Percentiles rank a stretch among this genome's conserved stretches.
phyloP scores from a whole-genome alignment of 2,329 filamentous ascomycete genomes.

The Daldinia sp. region DNA sequence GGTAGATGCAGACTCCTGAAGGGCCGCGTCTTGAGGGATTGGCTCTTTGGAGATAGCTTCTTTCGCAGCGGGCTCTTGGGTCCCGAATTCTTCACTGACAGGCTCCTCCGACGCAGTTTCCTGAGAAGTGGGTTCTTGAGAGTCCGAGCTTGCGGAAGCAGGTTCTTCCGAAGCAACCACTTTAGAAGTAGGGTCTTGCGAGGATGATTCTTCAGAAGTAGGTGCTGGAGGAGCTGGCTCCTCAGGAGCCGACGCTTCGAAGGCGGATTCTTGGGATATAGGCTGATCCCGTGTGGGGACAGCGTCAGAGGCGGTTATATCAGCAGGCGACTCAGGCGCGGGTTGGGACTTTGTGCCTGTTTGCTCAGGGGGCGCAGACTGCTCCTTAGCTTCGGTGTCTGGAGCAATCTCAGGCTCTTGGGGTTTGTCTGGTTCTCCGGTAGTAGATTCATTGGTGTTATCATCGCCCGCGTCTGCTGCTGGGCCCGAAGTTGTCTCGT shows the following conservation, averaged over 20 bases:
- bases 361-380: neutral
- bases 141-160: neutral
- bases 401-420: neutral
- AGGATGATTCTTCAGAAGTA: neutral
- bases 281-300: neutral
- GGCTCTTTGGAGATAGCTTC: neutral
- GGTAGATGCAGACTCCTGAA: neutral
- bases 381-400: neutral
- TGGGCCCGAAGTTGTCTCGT: neutral
- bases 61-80: neutral
- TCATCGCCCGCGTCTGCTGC: neutral
- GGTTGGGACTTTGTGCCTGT: neutral
- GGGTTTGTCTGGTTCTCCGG: neutral
- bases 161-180: neutral
- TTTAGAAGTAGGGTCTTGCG: neutral
- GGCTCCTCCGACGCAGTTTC: neutral
- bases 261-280: neutral
- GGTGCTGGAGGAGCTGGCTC: neutral
- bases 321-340: neutral
- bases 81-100: neutral
- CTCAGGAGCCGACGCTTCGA: neutral
- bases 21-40: neutral
- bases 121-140: neutral
- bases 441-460: neutral
- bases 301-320: neutral